phyloP scores from a whole-genome alignment of 352 stramenopile genomes.

The Globisporangium recalcitrans region DNA sequence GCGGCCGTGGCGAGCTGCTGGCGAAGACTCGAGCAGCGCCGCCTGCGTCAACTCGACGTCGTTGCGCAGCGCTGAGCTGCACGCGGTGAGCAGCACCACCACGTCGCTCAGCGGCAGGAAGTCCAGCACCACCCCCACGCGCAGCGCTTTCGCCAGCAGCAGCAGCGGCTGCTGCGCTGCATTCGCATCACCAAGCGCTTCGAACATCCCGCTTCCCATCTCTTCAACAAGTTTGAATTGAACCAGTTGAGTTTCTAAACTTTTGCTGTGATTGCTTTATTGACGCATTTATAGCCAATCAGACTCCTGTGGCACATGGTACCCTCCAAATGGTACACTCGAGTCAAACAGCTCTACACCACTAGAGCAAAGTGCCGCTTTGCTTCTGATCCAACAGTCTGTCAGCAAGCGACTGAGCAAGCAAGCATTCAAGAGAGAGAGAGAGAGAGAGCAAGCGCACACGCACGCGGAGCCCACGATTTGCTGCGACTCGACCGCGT shows the following conservation, averaged over 20 bases:
- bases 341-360: no score
- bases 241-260: no score
- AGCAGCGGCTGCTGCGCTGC: not conserved
- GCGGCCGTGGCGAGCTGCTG: not conserved
- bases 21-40: not conserved
- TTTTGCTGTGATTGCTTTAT: no score
- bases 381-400: no score
- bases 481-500: not conserved
- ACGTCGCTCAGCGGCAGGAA: constrained; percentile 1
- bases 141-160: not conserved
- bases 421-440: not conserved
- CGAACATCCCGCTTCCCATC: not conserved
- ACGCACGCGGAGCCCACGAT: not conserved
- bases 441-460: not conserved
- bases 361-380: no score
- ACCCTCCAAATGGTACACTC: no score
- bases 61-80: not conserved
- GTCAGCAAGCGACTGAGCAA: no score
- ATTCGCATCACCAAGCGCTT: not conserved
- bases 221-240: no score
- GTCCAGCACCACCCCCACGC: not conserved
- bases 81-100: not conserved
- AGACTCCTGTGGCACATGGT: no score
- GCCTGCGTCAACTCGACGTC: not conserved
- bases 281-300: no score